Evolutionary conservation across 2,329 filamentous ascomycete species (phyloP).

Genomic region (Monosporascus sp.): DNA sequence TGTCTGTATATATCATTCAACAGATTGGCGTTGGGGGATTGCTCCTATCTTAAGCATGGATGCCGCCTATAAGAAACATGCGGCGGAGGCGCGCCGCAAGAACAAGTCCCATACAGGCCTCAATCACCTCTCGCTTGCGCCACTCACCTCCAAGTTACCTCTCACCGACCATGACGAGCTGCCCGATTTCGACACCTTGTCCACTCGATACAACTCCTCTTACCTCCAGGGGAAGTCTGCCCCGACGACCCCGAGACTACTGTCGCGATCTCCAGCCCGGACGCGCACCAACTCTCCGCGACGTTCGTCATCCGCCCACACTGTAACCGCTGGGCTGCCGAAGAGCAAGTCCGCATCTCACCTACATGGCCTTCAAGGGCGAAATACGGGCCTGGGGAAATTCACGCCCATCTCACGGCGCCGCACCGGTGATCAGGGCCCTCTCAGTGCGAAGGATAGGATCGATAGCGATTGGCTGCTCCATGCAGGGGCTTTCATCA

Average conservation of each 20-base stretch:
- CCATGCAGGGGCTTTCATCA: slow-evolving; percentile 57
- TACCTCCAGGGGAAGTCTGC: slow-evolving; percentile 60
- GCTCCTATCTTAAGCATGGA: slow-evolving; percentile 41
- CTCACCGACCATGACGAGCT: slow-evolving; percentile 48
- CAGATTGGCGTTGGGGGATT: not conserved
- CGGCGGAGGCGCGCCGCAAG: slow-evolving; percentile 51
- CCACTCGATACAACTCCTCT: slow-evolving; percentile 37
- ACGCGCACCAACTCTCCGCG: slow-evolving; percentile 42
- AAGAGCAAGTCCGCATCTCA: slow-evolving; percentile 63
- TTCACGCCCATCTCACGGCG: slow-evolving; percentile 22
- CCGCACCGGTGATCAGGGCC: slow-evolving; percentile 21
- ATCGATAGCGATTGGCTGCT: slow-evolving; percentile 61
- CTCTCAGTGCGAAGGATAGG: slow-evolving; percentile 22
- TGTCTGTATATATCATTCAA: slow-evolving; percentile 10
- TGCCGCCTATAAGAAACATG: slow-evolving; percentile 55
- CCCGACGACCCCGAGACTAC: slow-evolving; percentile 58
- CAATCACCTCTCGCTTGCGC: slow-evolving; percentile 58
- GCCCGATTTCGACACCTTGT: slow-evolving; percentile 29
- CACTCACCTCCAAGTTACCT: slow-evolving; percentile 57
- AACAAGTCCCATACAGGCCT: slow-evolving; percentile 54
- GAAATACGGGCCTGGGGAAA: slow-evolving; percentile 15
- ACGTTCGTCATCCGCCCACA: slow-evolving; percentile 33
- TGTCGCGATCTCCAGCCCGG: slow-evolving; percentile 51
- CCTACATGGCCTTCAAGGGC: slow-evolving; percentile 29
- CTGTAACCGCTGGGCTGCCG: slow-evolving; percentile 31